Base-by-base conservation (phyloP, 805 yeast genomes). In the Kregervanrija pseudodelftensis region DNA sequence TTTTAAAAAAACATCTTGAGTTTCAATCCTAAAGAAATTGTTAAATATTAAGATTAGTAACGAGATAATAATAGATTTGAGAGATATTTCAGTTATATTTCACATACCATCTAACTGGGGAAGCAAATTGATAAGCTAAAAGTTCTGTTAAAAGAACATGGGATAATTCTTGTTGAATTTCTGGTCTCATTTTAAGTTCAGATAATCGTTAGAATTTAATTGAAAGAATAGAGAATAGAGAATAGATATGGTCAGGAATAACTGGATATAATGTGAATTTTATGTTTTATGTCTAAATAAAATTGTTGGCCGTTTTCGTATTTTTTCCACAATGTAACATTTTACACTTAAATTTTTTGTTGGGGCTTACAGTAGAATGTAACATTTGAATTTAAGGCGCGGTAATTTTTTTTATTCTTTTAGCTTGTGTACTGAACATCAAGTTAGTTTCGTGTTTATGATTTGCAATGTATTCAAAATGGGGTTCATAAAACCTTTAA, bases 91-190 rank as follows among this genome's bases (percentile, higher is more conserved):
- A 3, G 28, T 8, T 14, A 33, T 15, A 13, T 35, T 34, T 39
- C 15, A 61, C 67, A 30, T 57, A 64, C 98, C 99, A 93, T 77
- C 98, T 82, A 53, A 93, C 99, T 40, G 99, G 99, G 50, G 97
- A 90, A 41, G 99, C 99, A 62, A 93, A 93, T 70, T 93, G 99
- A 72, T 90, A 93, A 44, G 99, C 98, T 70, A 93, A 77, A 57
- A 93, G 80, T 76, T 93, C 99, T 28, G 97, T 89, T 64, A 93
- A 76, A 53, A 93, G 75, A 54, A 86, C 82, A 66, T 93, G 98
- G 55, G 99, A 95, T 55, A 93, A 79, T 66, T 93, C 98, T 73
- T 93, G 99, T 74, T 93, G 95, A 49, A 89, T 82, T 76, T 93
- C 98, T 55, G 99, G 96, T 65, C 80, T 80, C 93, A 84, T 85